Conservation (phyloP, 1,284 basidiomycete species). For the Papiliotrema laurentii region DNA sequence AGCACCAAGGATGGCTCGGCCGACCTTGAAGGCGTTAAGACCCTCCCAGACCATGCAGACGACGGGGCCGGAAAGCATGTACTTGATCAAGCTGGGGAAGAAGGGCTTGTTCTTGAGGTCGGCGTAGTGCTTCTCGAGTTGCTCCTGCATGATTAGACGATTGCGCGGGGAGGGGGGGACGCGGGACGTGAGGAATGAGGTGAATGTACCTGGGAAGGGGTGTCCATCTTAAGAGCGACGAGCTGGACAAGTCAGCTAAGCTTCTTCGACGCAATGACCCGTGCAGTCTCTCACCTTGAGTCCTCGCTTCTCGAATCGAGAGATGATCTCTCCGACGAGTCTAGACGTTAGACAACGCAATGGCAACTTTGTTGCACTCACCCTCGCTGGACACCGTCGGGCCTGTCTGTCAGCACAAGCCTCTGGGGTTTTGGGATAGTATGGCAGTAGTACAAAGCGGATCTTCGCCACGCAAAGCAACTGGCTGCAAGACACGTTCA, state of each 20-base stretch:
- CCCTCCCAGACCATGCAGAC: constrained; percentile 97
- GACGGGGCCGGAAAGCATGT: constrained; percentile 92
- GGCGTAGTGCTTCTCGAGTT: constrained; percentile 89
- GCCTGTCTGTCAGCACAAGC: constrained; percentile 53
- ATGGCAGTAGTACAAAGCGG: no score
- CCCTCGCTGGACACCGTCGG: constrained; percentile 93
- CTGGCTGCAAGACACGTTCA: no score
- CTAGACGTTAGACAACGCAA: constrained; percentile 7
- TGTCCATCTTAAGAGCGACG: constrained; percentile 78
- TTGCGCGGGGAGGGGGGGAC: no score
- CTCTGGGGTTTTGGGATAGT: not conserved
- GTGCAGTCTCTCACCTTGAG: constrained; percentile 60
- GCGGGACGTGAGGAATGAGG: not conserved
- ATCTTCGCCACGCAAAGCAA: no score
- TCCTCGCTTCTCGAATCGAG: constrained; percentile 90
- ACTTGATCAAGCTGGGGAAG: constrained; percentile 89
- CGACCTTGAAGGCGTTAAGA: constrained; percentile 92
- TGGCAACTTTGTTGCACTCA: constrained; percentile 9
- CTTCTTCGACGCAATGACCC: not conserved
- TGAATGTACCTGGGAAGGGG: constrained; percentile 55
- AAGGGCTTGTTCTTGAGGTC: constrained; percentile 87
- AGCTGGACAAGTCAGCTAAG: constrained; percentile 23
- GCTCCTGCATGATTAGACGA: constrained; percentile 48
- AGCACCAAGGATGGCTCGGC: constrained; percentile 91
- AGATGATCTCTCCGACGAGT: constrained; percentile 89